Percentiles rank a stretch among this genome's conserved stretches.
Evolutionary conservation across 345 rosid species (phyloP).

Genomic region (Linum lewisii): DNA sequence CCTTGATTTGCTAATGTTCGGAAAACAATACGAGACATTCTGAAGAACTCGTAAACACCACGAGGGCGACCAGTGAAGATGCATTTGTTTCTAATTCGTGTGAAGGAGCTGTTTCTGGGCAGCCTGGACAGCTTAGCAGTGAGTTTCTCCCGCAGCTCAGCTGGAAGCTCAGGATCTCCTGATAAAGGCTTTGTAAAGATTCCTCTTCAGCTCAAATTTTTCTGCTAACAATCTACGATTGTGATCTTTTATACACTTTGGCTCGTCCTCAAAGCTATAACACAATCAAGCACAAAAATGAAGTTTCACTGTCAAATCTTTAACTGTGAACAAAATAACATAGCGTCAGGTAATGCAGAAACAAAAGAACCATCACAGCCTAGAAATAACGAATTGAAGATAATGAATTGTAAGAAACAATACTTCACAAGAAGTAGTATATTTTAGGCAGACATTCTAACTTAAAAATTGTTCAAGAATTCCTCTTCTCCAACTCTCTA

Average conservation of each 20-base stretch:
- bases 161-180: slow-evolving; percentile 43
- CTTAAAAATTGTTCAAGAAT: too few relatives aligned
- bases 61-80: slow-evolving; percentile 49
- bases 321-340: too few relatives aligned
- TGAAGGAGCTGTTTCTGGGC: slow-evolving; percentile 58
- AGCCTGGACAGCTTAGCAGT: slow-evolving; percentile 38
- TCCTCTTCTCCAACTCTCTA: too few relatives aligned
- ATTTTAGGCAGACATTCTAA: too few relatives aligned
- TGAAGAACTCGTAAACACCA: slow-evolving; percentile 32
- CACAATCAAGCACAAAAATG: neutral
- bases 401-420: too few relatives aligned
- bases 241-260: slow-evolving; percentile 27
- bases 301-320: neutral
- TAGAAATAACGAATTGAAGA: too few relatives aligned
- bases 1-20: slow-evolving; percentile 27
- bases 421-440: too few relatives aligned
- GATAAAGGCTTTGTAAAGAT: slow-evolving; percentile 42
- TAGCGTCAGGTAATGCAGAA: too few relatives aligned
- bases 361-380: too few relatives aligned
- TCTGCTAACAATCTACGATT: slow-evolving; percentile 36
- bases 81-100: slow-evolving; percentile 45
- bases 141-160: slow-evolving; percentile 40
- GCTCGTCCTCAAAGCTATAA: neutral
- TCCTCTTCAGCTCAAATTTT: slow-evolving; percentile 42
- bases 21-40: slow-evolving; percentile 40